Conservation (phyloP, 495 filamentous ascomycete genomes). For the Neurospora terricola region DNA sequence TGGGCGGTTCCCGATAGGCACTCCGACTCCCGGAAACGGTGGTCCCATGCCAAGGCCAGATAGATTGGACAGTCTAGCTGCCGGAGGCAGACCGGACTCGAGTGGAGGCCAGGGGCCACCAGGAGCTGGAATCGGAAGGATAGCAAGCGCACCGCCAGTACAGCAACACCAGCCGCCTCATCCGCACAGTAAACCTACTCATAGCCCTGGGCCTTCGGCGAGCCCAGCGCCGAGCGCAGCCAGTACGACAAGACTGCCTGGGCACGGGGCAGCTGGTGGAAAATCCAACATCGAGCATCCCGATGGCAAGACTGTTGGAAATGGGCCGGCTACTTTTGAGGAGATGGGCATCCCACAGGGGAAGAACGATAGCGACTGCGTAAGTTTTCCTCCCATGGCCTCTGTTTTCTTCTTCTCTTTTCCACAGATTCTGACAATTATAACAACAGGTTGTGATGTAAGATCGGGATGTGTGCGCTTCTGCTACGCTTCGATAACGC, state of each 20-base stretch:
- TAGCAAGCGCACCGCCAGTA: conserved; percentile 22
- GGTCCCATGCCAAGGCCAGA: conserved; percentile 16
- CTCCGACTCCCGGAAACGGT: not conserved
- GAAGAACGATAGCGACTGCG: conserved; percentile 79
- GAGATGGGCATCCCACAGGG: conserved; percentile 88
- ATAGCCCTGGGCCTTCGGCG: conserved; percentile 16
- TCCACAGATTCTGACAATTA: conserved; percentile 1
- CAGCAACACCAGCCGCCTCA: conserved; percentile 6
- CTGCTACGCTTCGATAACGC: not conserved
- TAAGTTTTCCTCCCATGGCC: conserved; percentile 39
- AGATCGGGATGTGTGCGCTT: not conserved
- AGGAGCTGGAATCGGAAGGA: not conserved
- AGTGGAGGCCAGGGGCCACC: conserved; percentile 5
- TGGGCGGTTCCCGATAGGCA: not conserved
- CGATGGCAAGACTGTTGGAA: conserved; percentile 46
- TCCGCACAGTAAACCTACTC: conserved; percentile 13
- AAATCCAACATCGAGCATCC: conserved; percentile 11
- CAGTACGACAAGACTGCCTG: conserved; percentile 10
- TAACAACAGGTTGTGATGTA: conserved; percentile 16
- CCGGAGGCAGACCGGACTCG: conserved; percentile 6
- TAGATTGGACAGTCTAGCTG: conserved; percentile 13
- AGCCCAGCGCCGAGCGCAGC: conserved; percentile 23
- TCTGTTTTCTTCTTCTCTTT: not conserved
- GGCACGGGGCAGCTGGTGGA: conserved; percentile 3
- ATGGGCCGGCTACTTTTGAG: conserved; percentile 93